phyloP scores from a whole-genome alignment of 257 asterid species.

The Solanum sejunctum region DNA sequence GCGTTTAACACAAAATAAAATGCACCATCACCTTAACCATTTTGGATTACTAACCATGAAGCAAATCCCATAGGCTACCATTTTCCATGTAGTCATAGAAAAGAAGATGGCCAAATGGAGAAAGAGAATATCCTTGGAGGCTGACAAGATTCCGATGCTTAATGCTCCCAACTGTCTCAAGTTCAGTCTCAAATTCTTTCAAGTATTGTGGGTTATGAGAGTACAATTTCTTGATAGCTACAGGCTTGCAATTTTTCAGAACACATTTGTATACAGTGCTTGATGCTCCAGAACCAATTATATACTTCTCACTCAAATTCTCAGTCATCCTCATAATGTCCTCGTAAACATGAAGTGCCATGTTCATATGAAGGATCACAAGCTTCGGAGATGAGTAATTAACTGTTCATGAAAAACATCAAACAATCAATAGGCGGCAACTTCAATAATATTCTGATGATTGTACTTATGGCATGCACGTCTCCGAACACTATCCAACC shows the following conservation, averaged over 20 bases:
- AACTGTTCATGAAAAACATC: conserved; percentile 19
- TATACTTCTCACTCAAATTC: conserved; percentile 71
- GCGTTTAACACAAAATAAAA: background rate
- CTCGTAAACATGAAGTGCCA: conserved; percentile 93
- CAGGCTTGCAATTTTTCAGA: conserved; percentile 83
- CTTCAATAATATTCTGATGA: background rate
- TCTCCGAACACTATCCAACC: background rate
- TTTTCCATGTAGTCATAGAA: conserved; percentile 96
- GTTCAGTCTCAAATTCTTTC: conserved; percentile 86
- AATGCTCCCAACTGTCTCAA: conserved; percentile 81
- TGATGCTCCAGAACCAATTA: conserved; percentile 84
- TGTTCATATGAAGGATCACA: conserved; percentile 88
- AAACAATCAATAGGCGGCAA: background rate
- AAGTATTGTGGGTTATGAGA: conserved; percentile 68
- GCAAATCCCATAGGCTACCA: conserved; percentile 92
- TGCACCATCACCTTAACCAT: background rate
- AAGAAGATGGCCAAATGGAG: conserved; percentile 67
- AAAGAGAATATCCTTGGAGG: conserved; percentile 89
- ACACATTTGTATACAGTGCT: conserved; percentile 92
- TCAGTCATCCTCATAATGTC: conserved; percentile 98
- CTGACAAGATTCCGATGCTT: conserved; percentile 89
- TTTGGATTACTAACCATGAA: conserved; percentile 48
- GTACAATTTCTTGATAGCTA: conserved; percentile 79
- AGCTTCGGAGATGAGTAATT: conserved; percentile 74
- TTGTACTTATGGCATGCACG: background rate